These are phyloP conservation scores for Naganishia vishniacii DNA, from an alignment of 768 basidiomycete genomes.

Conservation along the genomic window DNA sequence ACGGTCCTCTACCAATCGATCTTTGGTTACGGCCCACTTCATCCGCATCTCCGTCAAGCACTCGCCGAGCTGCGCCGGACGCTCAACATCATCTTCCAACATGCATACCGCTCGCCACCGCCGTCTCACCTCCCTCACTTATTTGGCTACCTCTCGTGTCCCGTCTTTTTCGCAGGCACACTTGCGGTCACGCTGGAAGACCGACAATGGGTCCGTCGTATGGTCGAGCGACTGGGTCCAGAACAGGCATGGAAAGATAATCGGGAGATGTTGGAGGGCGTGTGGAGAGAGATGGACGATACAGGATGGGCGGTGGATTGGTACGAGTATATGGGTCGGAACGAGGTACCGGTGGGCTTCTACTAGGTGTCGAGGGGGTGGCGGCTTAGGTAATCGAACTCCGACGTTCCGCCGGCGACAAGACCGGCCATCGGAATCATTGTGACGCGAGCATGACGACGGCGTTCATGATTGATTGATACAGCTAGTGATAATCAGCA, in stretches of 20 bases:
- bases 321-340: slow-evolving; percentile 17
- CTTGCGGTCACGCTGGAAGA: slow-evolving; percentile 4
- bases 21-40: slow-evolving; percentile 6
- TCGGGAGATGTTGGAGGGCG: neutral
- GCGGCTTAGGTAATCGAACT: neutral
- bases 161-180: slow-evolving; percentile 18
- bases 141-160: slow-evolving; percentile 11
- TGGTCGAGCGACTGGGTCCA: slow-evolving; percentile 15
- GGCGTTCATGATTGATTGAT: too few relatives aligned
- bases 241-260: slow-evolving; percentile 19
- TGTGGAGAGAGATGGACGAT: slow-evolving; percentile 15
- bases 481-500: too few relatives aligned
- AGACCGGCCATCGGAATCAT: too few relatives aligned
- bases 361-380: neutral
- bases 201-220: slow-evolving; percentile 10
- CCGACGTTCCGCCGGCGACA: neutral
- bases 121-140: slow-evolving; percentile 4
- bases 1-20: slow-evolving; percentile 18
- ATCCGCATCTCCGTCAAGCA: slow-evolving; percentile 9
- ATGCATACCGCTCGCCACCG: neutral
- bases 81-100: neutral
- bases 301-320: slow-evolving; percentile 15
- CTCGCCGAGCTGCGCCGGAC: slow-evolving; percentile 6
- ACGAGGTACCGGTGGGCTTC: slow-evolving; percentile 6
- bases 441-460: too few relatives aligned